A percentile compares a stretch with the other conserved stretches of the same genome.
Conservation (phyloP, 2,329 filamentous ascomycete genomes). For the Fusarium sp. region DNA sequence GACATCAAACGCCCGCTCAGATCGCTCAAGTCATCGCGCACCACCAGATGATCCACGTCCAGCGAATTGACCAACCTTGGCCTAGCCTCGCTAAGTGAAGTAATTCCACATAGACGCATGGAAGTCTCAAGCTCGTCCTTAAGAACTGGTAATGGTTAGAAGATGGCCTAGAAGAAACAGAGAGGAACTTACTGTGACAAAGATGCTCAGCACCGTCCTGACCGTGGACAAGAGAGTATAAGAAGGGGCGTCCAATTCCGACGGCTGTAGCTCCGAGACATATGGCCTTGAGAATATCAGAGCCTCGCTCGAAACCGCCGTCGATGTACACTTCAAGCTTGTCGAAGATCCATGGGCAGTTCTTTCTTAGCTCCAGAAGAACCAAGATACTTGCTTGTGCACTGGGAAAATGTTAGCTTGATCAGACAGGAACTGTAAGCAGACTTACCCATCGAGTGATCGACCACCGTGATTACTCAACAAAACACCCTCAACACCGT, state of each 20-base stretch:
- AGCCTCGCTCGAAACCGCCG: conserved; percentile 63
- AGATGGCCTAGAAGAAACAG: rapidly evolving
- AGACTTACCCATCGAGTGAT: conserved; percentile 60
- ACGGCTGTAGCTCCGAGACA: conserved; percentile 65
- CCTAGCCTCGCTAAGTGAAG: conserved; percentile 42
- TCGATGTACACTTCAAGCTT: conserved; percentile 64
- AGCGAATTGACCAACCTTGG: conserved; percentile 46
- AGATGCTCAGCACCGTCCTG: conserved; percentile 65
- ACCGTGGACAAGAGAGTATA: conserved; percentile 65
- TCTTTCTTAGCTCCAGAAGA: conserved; percentile 61
- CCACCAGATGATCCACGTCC: conserved; percentile 48
- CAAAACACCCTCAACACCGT: conserved; percentile 64
- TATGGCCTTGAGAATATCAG: conserved; percentile 65
- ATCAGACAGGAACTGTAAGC: rapidly evolving
- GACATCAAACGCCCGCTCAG: neutral
- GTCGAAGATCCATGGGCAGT: conserved; percentile 60
- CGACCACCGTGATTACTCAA: conserved; percentile 69
- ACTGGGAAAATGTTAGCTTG: neutral
- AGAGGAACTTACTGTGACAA: conserved; percentile 60
- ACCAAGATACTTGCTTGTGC: conserved; percentile 60
- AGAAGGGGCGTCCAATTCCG: conserved; percentile 62
- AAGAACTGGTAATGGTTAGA: conserved; percentile 24
- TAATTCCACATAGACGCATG: conserved; percentile 47
- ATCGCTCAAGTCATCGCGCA: neutral
- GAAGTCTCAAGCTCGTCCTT: conserved; percentile 49